Conservation (phyloP, 2,329 filamentous ascomycete genomes). For the Colletotrichum falcatum region DNA sequence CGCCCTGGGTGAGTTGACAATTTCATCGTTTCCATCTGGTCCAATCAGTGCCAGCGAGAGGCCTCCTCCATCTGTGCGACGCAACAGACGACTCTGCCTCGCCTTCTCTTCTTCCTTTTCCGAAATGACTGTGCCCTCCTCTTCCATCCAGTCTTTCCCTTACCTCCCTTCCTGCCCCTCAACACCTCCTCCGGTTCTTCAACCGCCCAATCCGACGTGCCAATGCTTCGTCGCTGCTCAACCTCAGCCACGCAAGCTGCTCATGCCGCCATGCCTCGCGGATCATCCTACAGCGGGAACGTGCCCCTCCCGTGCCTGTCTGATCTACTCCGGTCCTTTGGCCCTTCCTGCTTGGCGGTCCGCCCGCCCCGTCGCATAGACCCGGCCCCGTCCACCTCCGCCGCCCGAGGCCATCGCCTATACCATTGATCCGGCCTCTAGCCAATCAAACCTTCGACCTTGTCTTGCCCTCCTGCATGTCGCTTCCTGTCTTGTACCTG, state of each 20-base stretch:
- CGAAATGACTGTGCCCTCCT: neutral
- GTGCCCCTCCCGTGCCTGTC: conserved; percentile 42
- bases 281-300: conserved; percentile 44
- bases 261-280: conserved; percentile 42
- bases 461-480: neutral
- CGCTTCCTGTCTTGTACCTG: neutral
- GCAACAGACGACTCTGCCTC: neutral
- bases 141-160: neutral
- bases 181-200: neutral
- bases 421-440: neutral
- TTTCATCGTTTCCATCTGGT: conserved; percentile 7
- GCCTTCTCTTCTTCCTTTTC: neutral
- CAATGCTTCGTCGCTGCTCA: conserved; percentile 13
- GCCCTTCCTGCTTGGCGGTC: conserved; percentile 20
- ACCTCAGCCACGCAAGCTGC: conserved; percentile 26
- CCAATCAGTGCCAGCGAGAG: conserved; percentile 7
- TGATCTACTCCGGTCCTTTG: conserved; percentile 29
- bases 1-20: conserved; percentile 53
- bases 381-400: conserved; percentile 25
- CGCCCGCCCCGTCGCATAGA: conserved; percentile 24
- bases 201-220: neutral
- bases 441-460: conserved; percentile 4
- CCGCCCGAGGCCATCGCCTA: conserved; percentile 1
- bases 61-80: neutral
- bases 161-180: neutral